Conservation (phyloP, 257 asterid genomes). For the Lycium ferocissimum region DNA sequence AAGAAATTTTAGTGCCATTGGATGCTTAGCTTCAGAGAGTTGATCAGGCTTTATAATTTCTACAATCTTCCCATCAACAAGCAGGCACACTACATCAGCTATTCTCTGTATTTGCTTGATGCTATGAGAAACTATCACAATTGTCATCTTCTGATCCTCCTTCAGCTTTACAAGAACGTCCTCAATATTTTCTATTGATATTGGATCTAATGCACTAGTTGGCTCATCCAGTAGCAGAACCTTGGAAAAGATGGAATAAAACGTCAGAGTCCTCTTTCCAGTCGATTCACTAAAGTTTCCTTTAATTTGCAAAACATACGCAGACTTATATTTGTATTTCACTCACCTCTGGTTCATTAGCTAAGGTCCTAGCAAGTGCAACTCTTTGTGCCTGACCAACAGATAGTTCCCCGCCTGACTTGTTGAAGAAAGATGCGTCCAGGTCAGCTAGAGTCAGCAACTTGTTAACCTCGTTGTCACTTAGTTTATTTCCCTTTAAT, state of each 20-base stretch:
- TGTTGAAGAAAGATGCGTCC: conserved; percentile 63
- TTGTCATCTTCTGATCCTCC: conserved; percentile 59
- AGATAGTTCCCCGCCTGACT: conserved; percentile 67
- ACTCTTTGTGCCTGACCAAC: conserved; percentile 91
- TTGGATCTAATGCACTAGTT: conserved; percentile 84
- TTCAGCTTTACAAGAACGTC: conserved; percentile 65
- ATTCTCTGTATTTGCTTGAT: conserved; percentile 76
- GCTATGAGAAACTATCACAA: conserved; percentile 75
- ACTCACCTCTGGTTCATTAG: conserved; percentile 77
- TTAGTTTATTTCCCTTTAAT: conserved; percentile 57
- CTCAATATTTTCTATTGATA: conserved; percentile 74
- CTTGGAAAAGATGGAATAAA: conserved; percentile 35
- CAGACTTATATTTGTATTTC: background rate
- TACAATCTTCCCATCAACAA: conserved; percentile 72
- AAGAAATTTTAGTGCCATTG: conserved; percentile 72
- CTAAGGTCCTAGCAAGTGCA: conserved; percentile 82
- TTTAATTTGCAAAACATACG: background rate
- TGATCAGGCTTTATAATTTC: conserved; percentile 64
- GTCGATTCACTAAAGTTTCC: background rate
- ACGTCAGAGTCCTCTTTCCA: conserved; percentile 1
- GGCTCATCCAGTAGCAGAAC: conserved; percentile 81
- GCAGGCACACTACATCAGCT: conserved; percentile 73
- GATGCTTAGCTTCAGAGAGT: conserved; percentile 74
- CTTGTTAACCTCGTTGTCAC: conserved; percentile 61
- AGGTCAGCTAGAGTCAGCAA: conserved; percentile 78